A percentile compares a stretch with the other conserved stretches of the same genome.
Conservation (phyloP, 176 grass and related monocot genomes). For the Guadua angustifolia region DNA sequence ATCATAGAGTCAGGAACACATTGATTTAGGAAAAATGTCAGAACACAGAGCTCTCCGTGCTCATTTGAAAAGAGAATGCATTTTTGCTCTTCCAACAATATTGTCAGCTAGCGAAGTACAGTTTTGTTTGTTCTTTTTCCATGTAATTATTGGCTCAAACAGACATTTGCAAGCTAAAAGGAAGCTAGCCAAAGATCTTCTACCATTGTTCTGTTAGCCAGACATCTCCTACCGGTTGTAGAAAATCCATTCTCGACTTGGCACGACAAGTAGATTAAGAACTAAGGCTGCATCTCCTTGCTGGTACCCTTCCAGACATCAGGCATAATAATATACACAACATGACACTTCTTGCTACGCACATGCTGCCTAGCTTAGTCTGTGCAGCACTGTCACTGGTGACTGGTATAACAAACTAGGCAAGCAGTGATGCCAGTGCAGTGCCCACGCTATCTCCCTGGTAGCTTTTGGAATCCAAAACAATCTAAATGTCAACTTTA, state of each 20-base stretch:
- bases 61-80: neutral
- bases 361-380: slow-evolving; percentile 1
- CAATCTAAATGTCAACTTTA: slow-evolving; percentile 18
- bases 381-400: neutral
- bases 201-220: too few relatives aligned
- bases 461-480: slow-evolving; percentile 25
- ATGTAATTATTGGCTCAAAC: too few relatives aligned
- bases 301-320: neutral
- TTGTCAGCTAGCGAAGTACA: neutral
- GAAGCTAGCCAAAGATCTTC: neutral
- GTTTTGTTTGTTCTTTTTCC: neutral
- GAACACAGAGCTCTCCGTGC: too few relatives aligned
- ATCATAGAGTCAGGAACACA: neutral
- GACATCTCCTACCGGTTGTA: too few relatives aligned
- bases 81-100: neutral
- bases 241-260: too few relatives aligned
- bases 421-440: slow-evolving; percentile 16
- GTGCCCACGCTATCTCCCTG: neutral
- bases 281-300: neutral
- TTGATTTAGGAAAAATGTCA: neutral
- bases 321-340: slow-evolving; percentile 8
- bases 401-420: slow-evolving; percentile 21
- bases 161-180: neutral
- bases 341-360: slow-evolving; percentile 3
- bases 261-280: neutral